Conservation (phyloP, 768 basidiomycete genomes). For the Lentinula edodes region DNA sequence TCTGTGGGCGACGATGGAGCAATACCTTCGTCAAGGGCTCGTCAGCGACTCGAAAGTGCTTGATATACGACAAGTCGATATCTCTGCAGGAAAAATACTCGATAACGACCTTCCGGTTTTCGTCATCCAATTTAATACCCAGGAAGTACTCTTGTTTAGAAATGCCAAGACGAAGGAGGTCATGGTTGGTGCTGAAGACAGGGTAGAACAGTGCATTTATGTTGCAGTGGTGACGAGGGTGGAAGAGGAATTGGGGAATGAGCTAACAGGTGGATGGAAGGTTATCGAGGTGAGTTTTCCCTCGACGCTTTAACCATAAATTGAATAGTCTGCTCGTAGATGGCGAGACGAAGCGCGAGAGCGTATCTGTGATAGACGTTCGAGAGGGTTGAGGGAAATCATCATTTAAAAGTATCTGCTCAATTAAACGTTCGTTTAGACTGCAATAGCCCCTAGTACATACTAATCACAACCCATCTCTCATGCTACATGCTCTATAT, state of each 20-base stretch:
- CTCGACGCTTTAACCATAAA: slow-evolving; percentile 18
- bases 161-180: slow-evolving; percentile 87
- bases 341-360: slow-evolving; percentile 24
- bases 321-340: slow-evolving; percentile 14
- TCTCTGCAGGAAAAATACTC: slow-evolving; percentile 81
- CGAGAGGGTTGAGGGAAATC: not conserved
- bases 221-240: slow-evolving; percentile 87
- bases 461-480: not conserved
- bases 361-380: slow-evolving; percentile 19
- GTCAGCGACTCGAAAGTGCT: slow-evolving; percentile 91
- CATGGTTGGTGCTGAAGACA: slow-evolving; percentile 79
- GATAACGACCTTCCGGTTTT: slow-evolving; percentile 90
- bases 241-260: slow-evolving; percentile 83
- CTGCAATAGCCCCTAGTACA: not conserved
- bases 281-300: slow-evolving; percentile 74
- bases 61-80: slow-evolving; percentile 96
- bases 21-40: slow-evolving; percentile 85
- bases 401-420: not conserved
- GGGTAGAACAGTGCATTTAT: slow-evolving; percentile 91
- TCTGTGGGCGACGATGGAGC: slow-evolving; percentile 97
- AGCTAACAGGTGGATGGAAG: slow-evolving; percentile 97
- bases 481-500: not conserved
- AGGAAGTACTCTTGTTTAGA: slow-evolving; percentile 89
- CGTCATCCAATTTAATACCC: slow-evolving; percentile 87
- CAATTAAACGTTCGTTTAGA: not conserved